phyloP scores from a whole-genome alignment of 305 asterid species.

The Coffea humblotiana region DNA sequence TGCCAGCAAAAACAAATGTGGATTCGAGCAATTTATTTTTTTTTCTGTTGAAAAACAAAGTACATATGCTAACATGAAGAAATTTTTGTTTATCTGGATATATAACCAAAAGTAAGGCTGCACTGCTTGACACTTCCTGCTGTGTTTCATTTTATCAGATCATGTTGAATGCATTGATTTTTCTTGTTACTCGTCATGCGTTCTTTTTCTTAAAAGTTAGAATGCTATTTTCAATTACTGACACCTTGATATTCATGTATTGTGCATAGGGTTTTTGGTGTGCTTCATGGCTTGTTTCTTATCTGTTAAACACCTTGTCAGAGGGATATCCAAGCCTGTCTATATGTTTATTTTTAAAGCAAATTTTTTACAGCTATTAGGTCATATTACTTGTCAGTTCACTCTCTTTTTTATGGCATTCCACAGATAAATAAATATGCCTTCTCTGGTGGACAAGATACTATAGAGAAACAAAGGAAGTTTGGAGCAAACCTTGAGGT shows the following conservation, averaged over 20 bases:
- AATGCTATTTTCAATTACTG: neutral
- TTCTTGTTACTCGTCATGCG: neutral
- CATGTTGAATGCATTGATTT: neutral
- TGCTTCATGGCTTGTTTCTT: neutral
- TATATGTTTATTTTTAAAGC: neutral
- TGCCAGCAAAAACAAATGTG: neutral
- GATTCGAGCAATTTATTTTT: neutral
- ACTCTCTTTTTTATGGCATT: neutral
- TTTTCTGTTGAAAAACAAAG: too few relatives aligned
- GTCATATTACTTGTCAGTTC: neutral
- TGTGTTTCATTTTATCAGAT: too few relatives aligned
- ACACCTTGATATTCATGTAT: neutral
- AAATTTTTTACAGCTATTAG: neutral
- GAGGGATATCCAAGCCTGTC: neutral
- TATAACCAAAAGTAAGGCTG: neutral
- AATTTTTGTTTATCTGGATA: neutral
- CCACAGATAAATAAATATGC: slow-evolving; percentile 81
- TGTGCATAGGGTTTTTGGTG: neutral
- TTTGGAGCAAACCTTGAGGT: slow-evolving; percentile 98
- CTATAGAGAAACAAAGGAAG: slow-evolving; percentile 81
- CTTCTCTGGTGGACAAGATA: slow-evolving; percentile 97
- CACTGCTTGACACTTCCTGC: neutral
- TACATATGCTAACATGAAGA: neutral
- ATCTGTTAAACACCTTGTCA: neutral
- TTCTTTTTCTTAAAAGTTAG: neutral